Base-by-base conservation (phyloP, 2,329 filamentous ascomycete genomes). In the Aspergillus persii region DNA sequence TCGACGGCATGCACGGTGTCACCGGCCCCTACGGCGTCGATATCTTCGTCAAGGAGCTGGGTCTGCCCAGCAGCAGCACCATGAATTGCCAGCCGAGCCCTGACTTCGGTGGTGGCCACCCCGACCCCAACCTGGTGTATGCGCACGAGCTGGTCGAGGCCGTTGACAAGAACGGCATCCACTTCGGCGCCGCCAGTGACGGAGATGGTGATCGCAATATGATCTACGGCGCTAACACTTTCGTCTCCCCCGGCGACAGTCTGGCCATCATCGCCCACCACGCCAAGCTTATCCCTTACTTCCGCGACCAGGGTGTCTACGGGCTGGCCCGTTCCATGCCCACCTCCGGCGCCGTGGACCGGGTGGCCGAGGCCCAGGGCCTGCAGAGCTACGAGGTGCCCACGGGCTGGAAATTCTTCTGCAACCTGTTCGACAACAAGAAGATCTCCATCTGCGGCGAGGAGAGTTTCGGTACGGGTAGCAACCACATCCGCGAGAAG, bases 351-450 rank as follows among this genome's bases (percentile, higher is more conserved):
- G 95, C 95, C 26, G 91, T 99, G 55, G 95, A 99, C 75, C 88
- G 96, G 15, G 95, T 99, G 46, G 95, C 95, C 68, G 91, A 96
- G 85, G 92, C 92, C 71, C 94, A 97, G 81, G 90, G 90, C 39
- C 85, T 99, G 47, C 82, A 91, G 80, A 89, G 87, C 79, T 99
- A 99, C 80, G 95, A 99, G 79, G 95, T 99, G 1, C 95, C 95
- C 41, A 99, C 95, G 0, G 95, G 95, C 71, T 99, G 95, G 95
- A 97, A 97, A 79, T 97, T 97, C 84, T 97, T 97, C 87, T 97
- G 93, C 74, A 92, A 92, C 69, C 85, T 97, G 59, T 96, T 97
- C 71, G 93, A 97, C 73, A 89, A 91, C 66, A 83, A 96, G 80
- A 96, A 96, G 84, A 89, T 97, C 73, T 96, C 95, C 72, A 99